phyloP scores from a whole-genome alignment of 257 asterid species.

The Scutellaria baicalensis region DNA sequence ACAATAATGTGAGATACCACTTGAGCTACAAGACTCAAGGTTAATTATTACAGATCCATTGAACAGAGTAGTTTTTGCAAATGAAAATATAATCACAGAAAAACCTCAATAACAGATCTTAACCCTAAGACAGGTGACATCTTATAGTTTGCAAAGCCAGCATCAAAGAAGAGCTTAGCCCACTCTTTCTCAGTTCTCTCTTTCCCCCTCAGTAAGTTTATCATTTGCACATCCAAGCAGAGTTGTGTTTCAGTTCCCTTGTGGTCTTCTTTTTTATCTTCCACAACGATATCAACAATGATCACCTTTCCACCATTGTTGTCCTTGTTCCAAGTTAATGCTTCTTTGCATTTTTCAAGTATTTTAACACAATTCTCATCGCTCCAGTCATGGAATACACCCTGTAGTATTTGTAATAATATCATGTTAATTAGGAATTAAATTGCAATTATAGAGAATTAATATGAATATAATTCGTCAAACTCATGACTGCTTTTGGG shows the following conservation, averaged over 20 bases:
- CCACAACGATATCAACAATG: not conserved
- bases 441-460: not conserved
- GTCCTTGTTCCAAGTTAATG: not conserved
- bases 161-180: not conserved
- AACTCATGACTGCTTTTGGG: too few species aligned
- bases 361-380: not conserved
- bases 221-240: not conserved
- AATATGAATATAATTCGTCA: too few species aligned
- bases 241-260: not conserved
- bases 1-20: too few species aligned
- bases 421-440: not conserved
- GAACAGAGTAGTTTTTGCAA: too few species aligned
- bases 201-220: not conserved
- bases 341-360: not conserved
- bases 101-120: not conserved
- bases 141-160: not conserved
- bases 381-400: not conserved
- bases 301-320: not conserved
- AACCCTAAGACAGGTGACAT: not conserved
- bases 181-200: not conserved
- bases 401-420: not conserved
- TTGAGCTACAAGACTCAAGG: too few species aligned
- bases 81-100: not conserved
- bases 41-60: too few species aligned
- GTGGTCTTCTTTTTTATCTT: not conserved